phyloP scores from a whole-genome alignment of 1,139 yeast species.

The Schwanniomyces etchellsii region DNA sequence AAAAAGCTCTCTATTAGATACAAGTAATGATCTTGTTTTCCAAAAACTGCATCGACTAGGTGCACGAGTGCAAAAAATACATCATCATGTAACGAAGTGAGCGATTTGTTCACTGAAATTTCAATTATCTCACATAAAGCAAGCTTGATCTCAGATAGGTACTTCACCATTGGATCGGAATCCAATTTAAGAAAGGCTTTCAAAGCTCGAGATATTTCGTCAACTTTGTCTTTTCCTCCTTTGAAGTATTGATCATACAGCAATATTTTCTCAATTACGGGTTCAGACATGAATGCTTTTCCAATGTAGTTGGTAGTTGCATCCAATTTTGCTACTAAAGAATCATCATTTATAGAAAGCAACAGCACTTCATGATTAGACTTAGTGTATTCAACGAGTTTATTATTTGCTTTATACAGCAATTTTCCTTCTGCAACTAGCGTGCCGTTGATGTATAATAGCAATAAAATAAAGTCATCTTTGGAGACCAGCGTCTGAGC shows the following conservation, averaged over 20 bases:
- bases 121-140: slow-evolving; percentile 40
- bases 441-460: slow-evolving; percentile 61
- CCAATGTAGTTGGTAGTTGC: slow-evolving; percentile 68
- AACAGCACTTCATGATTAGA: slow-evolving; percentile 31
- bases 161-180: slow-evolving; percentile 43
- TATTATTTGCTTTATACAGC: slow-evolving; percentile 35
- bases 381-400: slow-evolving; percentile 37
- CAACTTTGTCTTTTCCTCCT: slow-evolving; percentile 31
- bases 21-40: slow-evolving; percentile 59
- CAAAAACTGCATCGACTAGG: slow-evolving; percentile 57
- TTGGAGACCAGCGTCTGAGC: slow-evolving; percentile 22
- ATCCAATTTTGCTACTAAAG: slow-evolving; percentile 49
- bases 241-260: slow-evolving; percentile 48
- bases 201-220: slow-evolving; percentile 38
- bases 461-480: slow-evolving; percentile 53
- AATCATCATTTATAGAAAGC: slow-evolving; percentile 24
- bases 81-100: slow-evolving; percentile 23
- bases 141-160: slow-evolving; percentile 47
- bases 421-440: slow-evolving; percentile 52
- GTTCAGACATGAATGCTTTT: slow-evolving; percentile 56
- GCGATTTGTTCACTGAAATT: slow-evolving; percentile 15
- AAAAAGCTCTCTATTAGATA: slow-evolving; percentile 50
- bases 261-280: slow-evolving; percentile 51
- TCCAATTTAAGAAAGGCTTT: slow-evolving; percentile 39
- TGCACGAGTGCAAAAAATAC: slow-evolving; percentile 54